These are phyloP conservation scores for Talaromyces proteolyticus DNA, from an alignment of 495 filamentous ascomycete species.

Conservation along the genomic window DNA sequence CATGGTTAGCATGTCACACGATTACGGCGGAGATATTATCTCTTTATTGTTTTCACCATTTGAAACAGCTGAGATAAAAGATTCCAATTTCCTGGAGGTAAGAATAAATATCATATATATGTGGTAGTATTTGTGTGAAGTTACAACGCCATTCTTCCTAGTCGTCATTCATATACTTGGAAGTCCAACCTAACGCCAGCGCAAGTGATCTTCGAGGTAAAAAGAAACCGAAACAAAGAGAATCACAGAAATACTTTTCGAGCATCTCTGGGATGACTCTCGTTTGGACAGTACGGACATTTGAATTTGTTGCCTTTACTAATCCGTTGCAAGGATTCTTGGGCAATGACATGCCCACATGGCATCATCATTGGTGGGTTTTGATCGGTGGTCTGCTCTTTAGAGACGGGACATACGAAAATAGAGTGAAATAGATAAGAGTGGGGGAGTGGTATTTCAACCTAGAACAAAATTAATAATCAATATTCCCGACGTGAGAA, in stretches of 20 bases:
- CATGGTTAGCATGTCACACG: too few species aligned
- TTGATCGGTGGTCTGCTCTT: slow-evolving; percentile 86
- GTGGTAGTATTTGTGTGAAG: background rate
- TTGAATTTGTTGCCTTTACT: slow-evolving; percentile 81
- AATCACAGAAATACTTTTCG: slow-evolving; percentile 59
- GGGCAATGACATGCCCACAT: slow-evolving; percentile 90
- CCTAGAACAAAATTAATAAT: slow-evolving; percentile 28
- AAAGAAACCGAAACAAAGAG: background rate
- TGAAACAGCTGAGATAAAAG: background rate
- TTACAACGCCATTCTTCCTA: background rate
- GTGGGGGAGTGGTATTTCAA: slow-evolving; percentile 83
- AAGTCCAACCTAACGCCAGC: background rate
- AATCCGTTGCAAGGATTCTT: slow-evolving; percentile 70
- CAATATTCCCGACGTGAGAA: slow-evolving; percentile 4
- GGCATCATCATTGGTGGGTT: slow-evolving; percentile 99
- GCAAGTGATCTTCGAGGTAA: background rate
- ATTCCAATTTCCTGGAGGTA: too few species aligned
- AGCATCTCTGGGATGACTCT: slow-evolving; percentile 71
- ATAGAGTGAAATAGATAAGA: slow-evolving; percentile 91
- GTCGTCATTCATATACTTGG: background rate
- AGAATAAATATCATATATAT: background rate
- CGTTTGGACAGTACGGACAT: slow-evolving; percentile 92
- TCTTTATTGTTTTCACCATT: too few species aligned
- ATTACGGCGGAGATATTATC: too few species aligned
- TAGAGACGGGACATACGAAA: slow-evolving; percentile 95